phyloP scores from a whole-genome alignment of 2,329 filamentous ascomycete genomes.

The Bertia moriformis region DNA sequence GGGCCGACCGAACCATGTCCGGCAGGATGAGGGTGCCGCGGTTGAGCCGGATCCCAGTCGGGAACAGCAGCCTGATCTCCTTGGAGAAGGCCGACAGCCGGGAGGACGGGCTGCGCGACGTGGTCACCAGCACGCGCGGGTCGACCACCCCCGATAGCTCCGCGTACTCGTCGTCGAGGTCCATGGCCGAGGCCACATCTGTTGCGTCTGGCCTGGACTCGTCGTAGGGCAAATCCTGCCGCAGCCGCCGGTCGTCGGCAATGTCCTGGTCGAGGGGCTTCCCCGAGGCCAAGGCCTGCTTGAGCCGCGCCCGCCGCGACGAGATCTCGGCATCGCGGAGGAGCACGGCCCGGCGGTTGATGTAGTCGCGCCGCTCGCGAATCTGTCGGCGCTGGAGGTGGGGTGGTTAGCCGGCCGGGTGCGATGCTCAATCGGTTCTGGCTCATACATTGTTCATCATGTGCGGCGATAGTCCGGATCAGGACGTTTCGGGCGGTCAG shows the following conservation, averaged over 20 bases:
- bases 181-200: slow-evolving; percentile 53
- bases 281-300: slow-evolving; percentile 73
- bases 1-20: slow-evolving; percentile 70
- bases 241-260: slow-evolving; percentile 70
- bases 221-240: slow-evolving; percentile 86
- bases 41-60: slow-evolving; percentile 77
- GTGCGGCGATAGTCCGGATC: too few species aligned
- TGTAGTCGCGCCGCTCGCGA: slow-evolving; percentile 69
- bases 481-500: too few species aligned
- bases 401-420: slow-evolving; percentile 6
- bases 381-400: slow-evolving; percentile 59
- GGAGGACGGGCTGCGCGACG: slow-evolving; percentile 73
- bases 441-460: too few species aligned
- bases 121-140: slow-evolving; percentile 78
- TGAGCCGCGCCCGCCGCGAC: slow-evolving; percentile 76
- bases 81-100: slow-evolving; percentile 82
- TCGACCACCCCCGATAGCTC: slow-evolving; percentile 84
- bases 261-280: slow-evolving; percentile 71
- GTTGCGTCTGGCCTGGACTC: slow-evolving; percentile 61
- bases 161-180: slow-evolving; percentile 79
- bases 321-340: slow-evolving; percentile 84
- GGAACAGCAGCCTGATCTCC: slow-evolving; percentile 70
- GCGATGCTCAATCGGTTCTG: slow-evolving; percentile 9
- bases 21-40: slow-evolving; percentile 78
- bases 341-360: slow-evolving; percentile 77